Percentiles rank a stretch among this genome's conserved stretches.
These are phyloP conservation scores for Aphanomyces stellatus DNA, from an alignment of 352 stramenopile species.

Conservation along the genomic window DNA sequence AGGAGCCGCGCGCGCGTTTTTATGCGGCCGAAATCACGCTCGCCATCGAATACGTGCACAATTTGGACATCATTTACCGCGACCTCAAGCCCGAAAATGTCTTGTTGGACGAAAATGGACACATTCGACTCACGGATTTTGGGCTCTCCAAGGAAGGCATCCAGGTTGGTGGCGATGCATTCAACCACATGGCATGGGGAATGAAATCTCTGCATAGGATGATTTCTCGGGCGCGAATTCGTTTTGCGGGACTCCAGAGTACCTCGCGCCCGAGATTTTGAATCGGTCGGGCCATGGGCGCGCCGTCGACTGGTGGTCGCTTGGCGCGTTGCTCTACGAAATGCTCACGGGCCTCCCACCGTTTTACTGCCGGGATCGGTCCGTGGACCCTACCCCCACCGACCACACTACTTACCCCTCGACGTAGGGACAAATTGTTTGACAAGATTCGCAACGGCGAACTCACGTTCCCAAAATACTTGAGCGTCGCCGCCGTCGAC, in stretches of 20 bases:
- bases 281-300: slow-evolving; percentile 93
- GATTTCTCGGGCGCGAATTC: slow-evolving; percentile 94
- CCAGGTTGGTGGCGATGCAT: slow-evolving; percentile 22
- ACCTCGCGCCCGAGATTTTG: slow-evolving; percentile 99
- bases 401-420: slow-evolving; percentile 53
- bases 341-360: slow-evolving; percentile 71
- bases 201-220: slow-evolving; percentile 81
- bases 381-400: neutral
- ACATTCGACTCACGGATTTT: slow-evolving; percentile 98
- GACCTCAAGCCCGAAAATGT: slow-evolving; percentile 98
- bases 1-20: slow-evolving; percentile 89
- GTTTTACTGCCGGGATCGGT: slow-evolving; percentile 94
- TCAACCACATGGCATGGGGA: slow-evolving; percentile 25
- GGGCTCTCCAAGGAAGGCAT: slow-evolving; percentile 87
- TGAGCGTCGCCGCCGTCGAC: slow-evolving; percentile 75
- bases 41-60: slow-evolving; percentile 93
- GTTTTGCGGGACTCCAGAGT: slow-evolving; percentile 97
- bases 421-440: slow-evolving; percentile 90
- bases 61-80: slow-evolving; percentile 93
- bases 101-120: slow-evolving; percentile 91
- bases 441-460: slow-evolving; percentile 95
- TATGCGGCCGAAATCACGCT: slow-evolving; percentile 97
- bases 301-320: slow-evolving; percentile 97
- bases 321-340: slow-evolving; percentile 83
- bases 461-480: slow-evolving; percentile 93